A percentile compares a stretch with the other conserved stretches of the same genome.
phyloP scores from a whole-genome alignment of 1,284 basidiomycete species.

The Cryptococcus depauperatus region DNA sequence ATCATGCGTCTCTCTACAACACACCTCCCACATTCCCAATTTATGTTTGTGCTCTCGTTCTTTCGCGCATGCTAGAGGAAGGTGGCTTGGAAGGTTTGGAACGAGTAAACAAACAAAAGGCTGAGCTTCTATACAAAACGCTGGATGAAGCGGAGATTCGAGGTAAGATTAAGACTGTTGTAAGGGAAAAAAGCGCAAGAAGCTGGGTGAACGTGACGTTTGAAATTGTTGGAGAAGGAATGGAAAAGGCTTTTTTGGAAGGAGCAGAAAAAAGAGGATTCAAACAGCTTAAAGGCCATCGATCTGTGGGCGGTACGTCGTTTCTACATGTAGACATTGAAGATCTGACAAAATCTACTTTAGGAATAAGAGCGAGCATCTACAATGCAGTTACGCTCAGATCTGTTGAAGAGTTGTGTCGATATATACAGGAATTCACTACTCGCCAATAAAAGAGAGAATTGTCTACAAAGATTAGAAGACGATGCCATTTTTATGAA shows the following conservation, averaged over 20 bases:
- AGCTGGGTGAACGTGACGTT: slow-evolving; percentile 95
- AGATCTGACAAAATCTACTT: slow-evolving; percentile 1
- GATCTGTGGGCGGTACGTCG: slow-evolving; percentile 54
- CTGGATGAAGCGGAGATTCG: slow-evolving; percentile 62
- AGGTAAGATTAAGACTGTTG: slow-evolving; percentile 61
- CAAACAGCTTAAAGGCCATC: slow-evolving; percentile 81
- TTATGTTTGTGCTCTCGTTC: slow-evolving; percentile 82
- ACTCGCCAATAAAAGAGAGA: too few relatives aligned
- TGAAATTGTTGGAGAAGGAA: slow-evolving; percentile 58
- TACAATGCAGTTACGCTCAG: slow-evolving; percentile 92
- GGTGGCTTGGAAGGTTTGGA: slow-evolving; percentile 69
- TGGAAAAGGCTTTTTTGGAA: slow-evolving; percentile 64
- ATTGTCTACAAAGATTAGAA: too few relatives aligned
- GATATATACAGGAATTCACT: slow-evolving; percentile 50
- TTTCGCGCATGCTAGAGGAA: slow-evolving; percentile 58
- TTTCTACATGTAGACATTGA: neutral
- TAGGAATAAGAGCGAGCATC: slow-evolving; percentile 78
- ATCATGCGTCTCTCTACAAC: slow-evolving; percentile 80
- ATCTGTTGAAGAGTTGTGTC: slow-evolving; percentile 50
- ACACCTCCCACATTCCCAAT: slow-evolving; percentile 90
- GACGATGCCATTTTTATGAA: too few relatives aligned
- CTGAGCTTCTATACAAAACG: slow-evolving; percentile 62
- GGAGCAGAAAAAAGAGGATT: slow-evolving; percentile 71
- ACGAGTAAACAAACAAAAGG: slow-evolving; percentile 62
- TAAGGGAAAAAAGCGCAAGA: slow-evolving; percentile 57